Base-by-base conservation (phyloP, 192 early-diverging fungal genomes). In the Kickxella alabastrina region DNA sequence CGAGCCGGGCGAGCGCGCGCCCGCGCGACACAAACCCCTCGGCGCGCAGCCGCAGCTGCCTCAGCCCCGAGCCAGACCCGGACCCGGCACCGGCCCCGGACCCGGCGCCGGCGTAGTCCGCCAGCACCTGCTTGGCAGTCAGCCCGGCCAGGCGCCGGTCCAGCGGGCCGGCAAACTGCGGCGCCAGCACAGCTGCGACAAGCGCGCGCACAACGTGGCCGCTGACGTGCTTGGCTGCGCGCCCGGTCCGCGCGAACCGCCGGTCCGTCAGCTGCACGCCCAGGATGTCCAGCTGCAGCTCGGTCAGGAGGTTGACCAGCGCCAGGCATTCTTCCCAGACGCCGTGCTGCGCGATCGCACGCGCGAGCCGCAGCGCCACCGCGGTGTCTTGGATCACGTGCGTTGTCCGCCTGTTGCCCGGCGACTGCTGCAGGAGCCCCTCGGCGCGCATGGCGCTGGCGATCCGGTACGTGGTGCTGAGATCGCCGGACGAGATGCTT, bases 91-190 rank as follows among this genome's bases (percentile, higher is more conserved):
- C 7, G 13, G 15, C 13, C 35, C 12, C 5, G 35, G 13, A 15
- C 5, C 13, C 13, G 5, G 2, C 5, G 13, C 59, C 10, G 4
- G 10, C 18, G 25, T 49, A 67, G 46, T 75, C 72, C 14, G 44
- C 19, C 17, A 68, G 12, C 17, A 75, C 10, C 50, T 75, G 72
- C 39, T 56, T 19, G 3, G 65, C 72, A 14, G 72, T 68, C 8
- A 57, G 51, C 13, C 72, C 72, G 0, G 72, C 72, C 23, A 57
- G 42, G 13, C 59, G 53, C 40, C 72, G 56, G 10, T 59, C 61
- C 0, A 65, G 65, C 35, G 64, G 43, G 3, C 48, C 43, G 0
- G 41, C 52, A 39, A 64, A 57, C 8, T 32, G 65, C 5, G 51
- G 49, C 34, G 56, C 41, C 50, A 64, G 22, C 8, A 65, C 43